These are phyloP conservation scores for Aspergillus japonicus DNA, from an alignment of 2,329 filamentous ascomycete genomes.

Conservation along the genomic window DNA sequence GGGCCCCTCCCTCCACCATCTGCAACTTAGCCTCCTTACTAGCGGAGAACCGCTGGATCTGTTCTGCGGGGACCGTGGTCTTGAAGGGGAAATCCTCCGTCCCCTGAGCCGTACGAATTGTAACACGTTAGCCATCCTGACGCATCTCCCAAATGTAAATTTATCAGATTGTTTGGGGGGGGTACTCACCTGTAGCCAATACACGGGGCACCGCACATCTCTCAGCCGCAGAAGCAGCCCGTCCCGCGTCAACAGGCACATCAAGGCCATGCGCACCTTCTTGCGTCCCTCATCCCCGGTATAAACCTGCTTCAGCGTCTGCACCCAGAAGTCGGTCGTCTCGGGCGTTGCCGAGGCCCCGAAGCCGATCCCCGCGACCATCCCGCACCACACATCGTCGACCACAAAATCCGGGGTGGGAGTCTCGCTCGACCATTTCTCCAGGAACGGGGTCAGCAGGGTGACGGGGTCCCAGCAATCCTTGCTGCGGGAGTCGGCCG, in stretches of 20 bases:
- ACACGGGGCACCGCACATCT: constrained; percentile 52
- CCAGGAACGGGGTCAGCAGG: constrained; percentile 36
- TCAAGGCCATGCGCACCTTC: constrained; percentile 50
- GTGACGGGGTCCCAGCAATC: constrained; percentile 51
- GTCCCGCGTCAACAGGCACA: constrained; percentile 51
- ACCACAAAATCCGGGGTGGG: constrained; percentile 46
- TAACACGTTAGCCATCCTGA: neutral
- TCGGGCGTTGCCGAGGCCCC: constrained; percentile 41
- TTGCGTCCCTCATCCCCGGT: constrained; percentile 50
- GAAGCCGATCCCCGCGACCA: constrained; percentile 50
- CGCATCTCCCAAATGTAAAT: neutral
- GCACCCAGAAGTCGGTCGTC: constrained; percentile 44
- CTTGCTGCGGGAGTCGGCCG: constrained; percentile 41
- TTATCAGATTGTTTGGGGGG: neutral
- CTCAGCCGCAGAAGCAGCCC: constrained; percentile 46
- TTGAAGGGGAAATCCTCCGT: constrained; percentile 19
- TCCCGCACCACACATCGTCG: constrained; percentile 44
- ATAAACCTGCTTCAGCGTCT: constrained; percentile 49
- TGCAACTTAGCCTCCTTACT: constrained; percentile 45
- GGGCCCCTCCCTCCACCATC: constrained; percentile 48
- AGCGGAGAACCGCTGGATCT: constrained; percentile 50
- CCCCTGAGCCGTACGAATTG: constrained; percentile 7
- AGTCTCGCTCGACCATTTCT: constrained; percentile 40
- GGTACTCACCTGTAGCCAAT: constrained; percentile 49
- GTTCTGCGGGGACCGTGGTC: constrained; percentile 30